phyloP scores from a whole-genome alignment of 495 filamentous ascomycete species.

The Trichoderma gamsii region DNA sequence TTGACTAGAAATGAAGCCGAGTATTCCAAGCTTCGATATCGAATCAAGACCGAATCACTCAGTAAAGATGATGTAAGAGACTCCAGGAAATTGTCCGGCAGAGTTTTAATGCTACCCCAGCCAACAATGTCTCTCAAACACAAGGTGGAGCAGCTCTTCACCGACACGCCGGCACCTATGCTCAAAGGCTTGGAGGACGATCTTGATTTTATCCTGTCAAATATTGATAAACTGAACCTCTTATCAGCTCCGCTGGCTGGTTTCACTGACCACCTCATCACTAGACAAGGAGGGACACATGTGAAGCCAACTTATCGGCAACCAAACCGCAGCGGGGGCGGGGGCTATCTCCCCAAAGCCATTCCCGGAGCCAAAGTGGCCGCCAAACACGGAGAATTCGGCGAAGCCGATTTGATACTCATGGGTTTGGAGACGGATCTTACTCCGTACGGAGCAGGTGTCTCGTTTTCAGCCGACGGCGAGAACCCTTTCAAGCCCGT shows the following conservation, averaged over 20 bases:
- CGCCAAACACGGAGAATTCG: no score
- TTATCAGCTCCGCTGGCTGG: slow-evolving; percentile 40
- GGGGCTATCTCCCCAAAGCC: slow-evolving; percentile 1
- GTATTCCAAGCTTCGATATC: no score
- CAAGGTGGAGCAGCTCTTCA: no score
- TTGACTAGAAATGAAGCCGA: no score
- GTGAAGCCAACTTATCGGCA: slow-evolving; percentile 34
- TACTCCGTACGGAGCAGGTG: slow-evolving; percentile 21
- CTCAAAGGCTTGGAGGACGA: no score
- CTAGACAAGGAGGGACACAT: slow-evolving; percentile 37
- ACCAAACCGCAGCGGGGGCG: slow-evolving; percentile 6
- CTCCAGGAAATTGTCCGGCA: no score
- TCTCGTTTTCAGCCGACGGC: slow-evolving; percentile 27
- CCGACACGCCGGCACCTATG: no score
- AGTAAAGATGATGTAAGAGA: no score
- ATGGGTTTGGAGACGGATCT: slow-evolving; percentile 22
- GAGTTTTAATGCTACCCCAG: no score
- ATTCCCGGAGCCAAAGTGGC: background rate
- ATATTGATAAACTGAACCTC: slow-evolving; percentile 25
- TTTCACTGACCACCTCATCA: slow-evolving; percentile 38
- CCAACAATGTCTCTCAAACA: no score
- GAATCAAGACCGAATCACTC: no score
- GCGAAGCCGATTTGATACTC: slow-evolving; percentile 2
- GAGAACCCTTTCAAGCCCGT: slow-evolving; percentile 35
- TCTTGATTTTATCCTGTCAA: slow-evolving; percentile 17